These are phyloP conservation scores for Rhodotorula sp. DNA, from an alignment of 1,284 basidiomycete genomes.

Conservation along the genomic window DNA sequence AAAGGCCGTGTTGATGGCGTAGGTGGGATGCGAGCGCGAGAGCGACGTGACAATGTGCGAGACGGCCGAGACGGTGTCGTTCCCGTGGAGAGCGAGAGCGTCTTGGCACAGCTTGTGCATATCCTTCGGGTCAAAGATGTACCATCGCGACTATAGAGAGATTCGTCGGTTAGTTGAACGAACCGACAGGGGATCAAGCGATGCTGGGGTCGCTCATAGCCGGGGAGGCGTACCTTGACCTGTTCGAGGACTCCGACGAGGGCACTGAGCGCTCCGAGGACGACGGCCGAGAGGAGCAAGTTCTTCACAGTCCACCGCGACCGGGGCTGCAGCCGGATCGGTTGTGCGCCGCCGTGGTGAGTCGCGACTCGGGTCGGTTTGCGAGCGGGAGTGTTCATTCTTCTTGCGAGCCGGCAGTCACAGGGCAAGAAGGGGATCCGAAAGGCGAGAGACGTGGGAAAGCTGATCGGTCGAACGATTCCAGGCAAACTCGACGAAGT, in stretches of 20 bases:
- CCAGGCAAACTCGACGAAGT: no score
- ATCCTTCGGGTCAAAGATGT: constrained; percentile 66
- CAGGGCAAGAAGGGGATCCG: background rate
- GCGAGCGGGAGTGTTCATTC: constrained; percentile 6
- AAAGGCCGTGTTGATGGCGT: constrained; percentile 61
- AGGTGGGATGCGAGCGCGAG: constrained; percentile 48
- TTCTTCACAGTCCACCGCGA: constrained; percentile 21
- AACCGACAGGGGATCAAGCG: background rate
- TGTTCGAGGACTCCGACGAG: constrained; percentile 30
- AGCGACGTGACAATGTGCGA: constrained; percentile 72
- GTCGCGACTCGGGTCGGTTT: constrained; percentile 2
- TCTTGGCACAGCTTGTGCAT: constrained; percentile 67
- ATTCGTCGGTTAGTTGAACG: background rate
- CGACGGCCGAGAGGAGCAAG: constrained; percentile 22
- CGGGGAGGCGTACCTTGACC: constrained; percentile 34
- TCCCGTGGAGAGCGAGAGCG: constrained; percentile 61
- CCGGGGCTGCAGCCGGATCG: constrained; percentile 14
- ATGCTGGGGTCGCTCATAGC: background rate
- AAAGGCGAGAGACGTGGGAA: no score
- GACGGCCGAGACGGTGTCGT: constrained; percentile 66
- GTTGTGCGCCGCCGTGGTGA: constrained; percentile 2
- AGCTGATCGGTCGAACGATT: background rate
- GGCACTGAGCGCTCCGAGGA: constrained; percentile 25
- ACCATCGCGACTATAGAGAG: constrained; percentile 47
- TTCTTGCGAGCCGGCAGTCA: no score